phyloP scores from a whole-genome alignment of 768 basidiomycete genomes.

The Rubroboletus pulcherrimus region DNA sequence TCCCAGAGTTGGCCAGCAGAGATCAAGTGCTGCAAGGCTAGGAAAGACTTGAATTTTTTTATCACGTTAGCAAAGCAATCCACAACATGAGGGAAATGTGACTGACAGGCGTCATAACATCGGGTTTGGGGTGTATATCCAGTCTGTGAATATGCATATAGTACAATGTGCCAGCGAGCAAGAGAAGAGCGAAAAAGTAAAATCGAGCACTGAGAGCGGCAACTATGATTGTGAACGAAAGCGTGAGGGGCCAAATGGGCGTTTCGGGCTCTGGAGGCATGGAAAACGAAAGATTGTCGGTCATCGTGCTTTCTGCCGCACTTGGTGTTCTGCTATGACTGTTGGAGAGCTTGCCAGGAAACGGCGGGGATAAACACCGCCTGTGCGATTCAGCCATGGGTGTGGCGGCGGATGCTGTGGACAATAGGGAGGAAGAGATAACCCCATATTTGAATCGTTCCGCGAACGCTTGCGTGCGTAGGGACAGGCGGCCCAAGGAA shows the following conservation, averaged over 20 bases:
- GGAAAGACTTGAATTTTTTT: conserved; percentile 49
- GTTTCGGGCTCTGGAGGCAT: conserved; percentile 34
- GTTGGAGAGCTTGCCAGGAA: conserved; percentile 45
- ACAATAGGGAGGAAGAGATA: conserved; percentile 76
- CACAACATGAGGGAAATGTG: not conserved
- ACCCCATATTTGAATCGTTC: conserved; percentile 84
- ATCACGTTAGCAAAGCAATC: conserved; percentile 2
- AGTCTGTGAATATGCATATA: conserved; percentile 37
- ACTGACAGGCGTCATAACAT: conserved; percentile 54
- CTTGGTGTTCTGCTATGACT: conserved; percentile 43
- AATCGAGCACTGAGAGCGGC: conserved; percentile 43
- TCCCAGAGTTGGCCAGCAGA: conserved; percentile 71
- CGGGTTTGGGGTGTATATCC: conserved; percentile 35
- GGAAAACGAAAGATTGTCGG: conserved; percentile 24
- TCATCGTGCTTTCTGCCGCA: conserved; percentile 25
- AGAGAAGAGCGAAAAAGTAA: conserved; percentile 38
- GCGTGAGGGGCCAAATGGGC: conserved; percentile 37
- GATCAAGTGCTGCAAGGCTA: conserved; percentile 64
- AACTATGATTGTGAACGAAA: conserved; percentile 37
- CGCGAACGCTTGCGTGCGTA: conserved; percentile 49
- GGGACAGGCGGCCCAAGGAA: conserved; percentile 31
- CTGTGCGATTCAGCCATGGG: conserved; percentile 28
- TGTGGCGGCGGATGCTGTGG: conserved; percentile 49
- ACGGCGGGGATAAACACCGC: conserved; percentile 32
- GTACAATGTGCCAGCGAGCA: conserved; percentile 37